Evolutionary conservation across 2,329 filamentous ascomycete species (phyloP), one percentile per base, ranked within the genome.

Genomic region (Coniochaeta sp.): DNA sequence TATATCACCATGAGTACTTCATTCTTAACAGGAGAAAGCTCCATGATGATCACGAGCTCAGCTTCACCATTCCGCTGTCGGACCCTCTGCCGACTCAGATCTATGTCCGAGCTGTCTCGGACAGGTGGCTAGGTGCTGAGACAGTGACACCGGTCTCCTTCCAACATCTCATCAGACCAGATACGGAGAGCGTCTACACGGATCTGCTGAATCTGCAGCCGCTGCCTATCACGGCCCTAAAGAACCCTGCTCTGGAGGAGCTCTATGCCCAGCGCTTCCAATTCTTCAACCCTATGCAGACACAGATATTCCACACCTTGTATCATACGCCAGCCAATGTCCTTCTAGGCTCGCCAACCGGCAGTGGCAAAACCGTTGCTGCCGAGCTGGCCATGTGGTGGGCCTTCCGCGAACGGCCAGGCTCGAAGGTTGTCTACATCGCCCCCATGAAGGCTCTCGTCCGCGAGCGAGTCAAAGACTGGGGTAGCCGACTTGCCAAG

Each of bases 231-330:
- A 84, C 87, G 22, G 93, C 93, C 0, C 79, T 99, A 47, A 92
- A 96, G 70, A 96, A 98, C 64, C 87, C 91, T 0, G 80, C 87
- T 0, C 75, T 99, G 0, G 93, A 99, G 71, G 91, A 95, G 62
- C 83, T 99, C 1, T 99, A 99, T 69, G 87, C 82, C 0, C 80
- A 93, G 71, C 85, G 92, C 34, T 99, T 99, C 73, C 89, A 95
- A 65, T 99, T 89, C 74, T 99, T 99, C 81, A 99, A 99, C 70
- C 95, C 95, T 0, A 98, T 99, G 96, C 95, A 99, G 74, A 98
- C 95, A 0, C 95, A 99, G 70, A 91, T 99, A 58, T 99, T 99
- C 75, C 95, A 99, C 69, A 93, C 91, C 16, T 83, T 99, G 36
- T 99, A 99, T 66, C 89, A 98, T 71, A 97, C 95, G 0, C 75